Percentiles rank a stretch among this genome's conserved stretches.
phyloP scores from a whole-genome alignment of 169 alveolate species.

The Plasmodium vivax region DNA sequence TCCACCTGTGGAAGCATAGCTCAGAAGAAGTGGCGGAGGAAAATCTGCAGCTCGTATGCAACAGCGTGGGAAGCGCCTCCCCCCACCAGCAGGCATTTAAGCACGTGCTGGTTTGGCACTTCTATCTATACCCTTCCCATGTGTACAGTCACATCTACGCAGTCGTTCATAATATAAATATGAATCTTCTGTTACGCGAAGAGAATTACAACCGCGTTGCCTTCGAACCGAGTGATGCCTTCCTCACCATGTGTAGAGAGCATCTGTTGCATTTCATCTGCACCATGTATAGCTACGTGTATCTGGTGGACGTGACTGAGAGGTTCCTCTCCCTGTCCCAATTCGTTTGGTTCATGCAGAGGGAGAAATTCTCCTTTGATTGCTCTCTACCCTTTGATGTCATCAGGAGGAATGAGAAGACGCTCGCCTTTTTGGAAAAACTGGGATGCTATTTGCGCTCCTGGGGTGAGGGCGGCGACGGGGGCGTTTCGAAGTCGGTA shows the following conservation, averaged over 20 bases:
- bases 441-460: background rate
- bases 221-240: background rate
- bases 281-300: constrained; percentile 25
- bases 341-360: constrained; percentile 4
- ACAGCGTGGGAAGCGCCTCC: background rate
- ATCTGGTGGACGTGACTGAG: constrained; percentile 7
- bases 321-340: constrained; percentile 6
- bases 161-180: constrained; percentile 19
- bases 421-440: background rate
- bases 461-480: background rate
- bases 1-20: background rate
- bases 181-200: background rate
- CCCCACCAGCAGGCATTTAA: background rate
- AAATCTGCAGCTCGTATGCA: constrained; percentile 5
- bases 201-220: constrained; percentile 17
- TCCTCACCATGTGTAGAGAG: constrained; percentile 2
- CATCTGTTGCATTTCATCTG: constrained; percentile 11
- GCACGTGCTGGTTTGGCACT: background rate
- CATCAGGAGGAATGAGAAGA: constrained; percentile 15
- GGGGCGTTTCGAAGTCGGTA: background rate
- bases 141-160: constrained; percentile 6
- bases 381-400: constrained; percentile 15
- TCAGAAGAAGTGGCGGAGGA: constrained; percentile 9
- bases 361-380: background rate
- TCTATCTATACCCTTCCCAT: constrained; percentile 7